A percentile compares a stretch with the other conserved stretches of the same genome.
Conservation (phyloP, 441 rosid genomes). For the Euphorbia celastroides region DNA sequence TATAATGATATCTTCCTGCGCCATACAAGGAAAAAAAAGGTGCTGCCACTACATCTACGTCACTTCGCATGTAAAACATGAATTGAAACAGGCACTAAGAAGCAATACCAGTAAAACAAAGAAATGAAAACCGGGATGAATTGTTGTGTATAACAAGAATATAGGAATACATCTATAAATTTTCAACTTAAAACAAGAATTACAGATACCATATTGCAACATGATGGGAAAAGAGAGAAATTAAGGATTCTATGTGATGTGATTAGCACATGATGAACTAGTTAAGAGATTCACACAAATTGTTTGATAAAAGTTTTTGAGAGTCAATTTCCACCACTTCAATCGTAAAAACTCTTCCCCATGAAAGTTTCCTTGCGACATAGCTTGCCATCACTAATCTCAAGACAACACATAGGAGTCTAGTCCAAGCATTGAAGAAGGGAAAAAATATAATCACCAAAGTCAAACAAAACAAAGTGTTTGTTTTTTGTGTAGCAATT, state of each 20-base stretch:
- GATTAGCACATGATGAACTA: neutral
- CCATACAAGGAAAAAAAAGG: neutral
- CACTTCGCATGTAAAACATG: neutral
- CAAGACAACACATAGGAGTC: neutral
- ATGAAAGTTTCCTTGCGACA: neutral
- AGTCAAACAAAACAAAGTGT: neutral
- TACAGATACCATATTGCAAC: neutral
- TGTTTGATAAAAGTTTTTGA: neutral
- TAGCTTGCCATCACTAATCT: neutral
- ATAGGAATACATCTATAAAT: neutral
- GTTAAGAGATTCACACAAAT: neutral
- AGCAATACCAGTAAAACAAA: neutral
- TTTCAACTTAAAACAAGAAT: neutral
- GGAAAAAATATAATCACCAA: conserved; percentile 2
- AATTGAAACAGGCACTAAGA: neutral
- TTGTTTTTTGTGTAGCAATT: neutral
- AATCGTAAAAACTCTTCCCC: neutral
- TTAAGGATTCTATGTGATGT: neutral
- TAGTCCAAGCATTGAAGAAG: neutral
- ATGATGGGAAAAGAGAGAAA: neutral
- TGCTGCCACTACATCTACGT: neutral
- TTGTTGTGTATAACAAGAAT: neutral
- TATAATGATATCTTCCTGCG: conserved; percentile 3
- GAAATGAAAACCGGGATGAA: neutral
- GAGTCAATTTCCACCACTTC: neutral